Conservation (phyloP, 805 yeast species). For the Schizosaccharomyces lindneri region DNA sequence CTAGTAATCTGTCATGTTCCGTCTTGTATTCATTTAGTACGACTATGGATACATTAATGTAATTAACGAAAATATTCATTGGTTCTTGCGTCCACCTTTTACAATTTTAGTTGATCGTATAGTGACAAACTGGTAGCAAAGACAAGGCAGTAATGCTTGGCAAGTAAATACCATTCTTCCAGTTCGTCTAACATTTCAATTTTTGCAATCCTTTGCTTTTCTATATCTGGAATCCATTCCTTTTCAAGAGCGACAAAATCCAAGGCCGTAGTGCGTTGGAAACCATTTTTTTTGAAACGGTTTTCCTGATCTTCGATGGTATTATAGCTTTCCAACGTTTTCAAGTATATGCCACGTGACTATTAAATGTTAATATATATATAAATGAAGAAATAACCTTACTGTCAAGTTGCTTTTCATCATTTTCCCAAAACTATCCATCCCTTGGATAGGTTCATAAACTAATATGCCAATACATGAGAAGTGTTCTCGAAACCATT, state of each 20-base stretch:
- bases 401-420: slow-evolving; percentile 36
- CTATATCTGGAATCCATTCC: neutral
- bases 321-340: neutral
- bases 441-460: slow-evolving; percentile 46
- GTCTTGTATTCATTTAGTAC: too few relatives aligned
- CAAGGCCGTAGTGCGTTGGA: neutral
- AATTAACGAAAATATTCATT: neutral
- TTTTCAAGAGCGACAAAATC: neutral
- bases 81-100: neutral
- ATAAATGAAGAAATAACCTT: slow-evolving; percentile 27
- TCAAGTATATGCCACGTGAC: neutral
- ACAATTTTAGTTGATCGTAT: neutral
- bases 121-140: slow-evolving; percentile 12
- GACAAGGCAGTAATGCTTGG: slow-evolving; percentile 32
- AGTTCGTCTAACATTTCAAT: slow-evolving; percentile 52
- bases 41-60: too few relatives aligned
- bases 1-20: too few relatives aligned
- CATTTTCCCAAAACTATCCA: slow-evolving; percentile 39
- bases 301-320: neutral
- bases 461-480: slow-evolving; percentile 18
- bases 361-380: neutral
- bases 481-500: slow-evolving; percentile 15
- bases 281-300: neutral
- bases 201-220: slow-evolving; percentile 2
- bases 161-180: slow-evolving; percentile 40